phyloP scores from a whole-genome alignment of 345 rosid genomes.

The Arabis hirsuta region DNA sequence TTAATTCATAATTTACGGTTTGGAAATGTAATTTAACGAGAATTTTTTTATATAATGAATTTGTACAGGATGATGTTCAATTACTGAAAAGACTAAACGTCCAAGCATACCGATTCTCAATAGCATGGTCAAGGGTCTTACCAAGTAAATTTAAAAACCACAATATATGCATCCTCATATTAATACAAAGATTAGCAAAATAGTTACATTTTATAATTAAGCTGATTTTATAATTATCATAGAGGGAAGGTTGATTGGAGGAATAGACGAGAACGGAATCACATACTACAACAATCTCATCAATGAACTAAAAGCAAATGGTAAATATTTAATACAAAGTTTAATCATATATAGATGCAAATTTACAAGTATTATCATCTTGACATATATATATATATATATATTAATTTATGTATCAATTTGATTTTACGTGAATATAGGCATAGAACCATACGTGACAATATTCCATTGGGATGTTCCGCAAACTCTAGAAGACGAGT shows the following conservation, averaged over 20 bases:
- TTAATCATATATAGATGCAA: too few relatives aligned
- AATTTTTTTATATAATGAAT: conserved; percentile 14
- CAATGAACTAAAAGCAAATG: conserved; percentile 2
- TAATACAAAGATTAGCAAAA: too few relatives aligned
- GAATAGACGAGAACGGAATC: too few relatives aligned
- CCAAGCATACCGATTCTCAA: conserved; percentile 36
- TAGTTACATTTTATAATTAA: too few relatives aligned
- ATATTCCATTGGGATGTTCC: conserved; percentile 55
- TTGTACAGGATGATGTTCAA: conserved; percentile 24
- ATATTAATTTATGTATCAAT: too few relatives aligned
- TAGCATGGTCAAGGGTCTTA: too few relatives aligned
- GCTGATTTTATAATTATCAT: too few relatives aligned
- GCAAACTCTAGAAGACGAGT: conserved; percentile 45
- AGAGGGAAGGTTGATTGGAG: too few relatives aligned
- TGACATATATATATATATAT: too few relatives aligned
- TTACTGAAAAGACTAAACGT: not conserved
- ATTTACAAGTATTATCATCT: too few relatives aligned
- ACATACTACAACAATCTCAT: conserved; percentile 5
- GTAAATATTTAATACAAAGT: not conserved
- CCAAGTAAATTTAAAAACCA: too few relatives aligned
- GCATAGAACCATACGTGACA: conserved; percentile 48
- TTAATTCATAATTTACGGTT: not conserved
- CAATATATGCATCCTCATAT: too few relatives aligned
- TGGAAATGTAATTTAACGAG: not conserved
- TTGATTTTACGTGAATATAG: conserved; percentile 10